These are phyloP conservation scores for Sporobolomyces pararoseus DNA, from an alignment of 768 basidiomycete genomes.

Conservation along the genomic window DNA sequence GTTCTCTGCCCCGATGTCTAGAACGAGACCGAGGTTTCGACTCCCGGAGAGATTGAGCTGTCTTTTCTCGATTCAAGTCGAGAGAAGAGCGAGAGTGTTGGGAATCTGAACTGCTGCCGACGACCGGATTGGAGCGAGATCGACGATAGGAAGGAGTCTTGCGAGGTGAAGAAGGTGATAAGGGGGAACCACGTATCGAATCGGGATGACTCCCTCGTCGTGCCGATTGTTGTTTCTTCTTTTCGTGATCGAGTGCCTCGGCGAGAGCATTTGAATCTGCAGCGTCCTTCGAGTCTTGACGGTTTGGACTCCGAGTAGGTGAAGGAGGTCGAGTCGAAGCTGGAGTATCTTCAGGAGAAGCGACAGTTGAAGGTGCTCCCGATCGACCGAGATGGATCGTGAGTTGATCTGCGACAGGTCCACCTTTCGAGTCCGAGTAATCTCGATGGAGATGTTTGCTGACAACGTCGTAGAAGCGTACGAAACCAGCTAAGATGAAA, in stretches of 20 bases:
- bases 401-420: slow-evolving; percentile 30
- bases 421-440: slow-evolving; percentile 33
- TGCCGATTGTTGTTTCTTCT: slow-evolving; percentile 4
- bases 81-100: slow-evolving; percentile 10
- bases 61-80: background rate
- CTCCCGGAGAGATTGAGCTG: background rate
- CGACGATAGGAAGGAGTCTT: background rate
- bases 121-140: background rate
- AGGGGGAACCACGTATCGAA: slow-evolving; percentile 6
- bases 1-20: slow-evolving; percentile 1
- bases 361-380: slow-evolving; percentile 8
- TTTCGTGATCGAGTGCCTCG: slow-evolving; percentile 18
- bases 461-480: slow-evolving; percentile 39
- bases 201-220: slow-evolving; percentile 12
- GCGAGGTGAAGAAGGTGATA: slow-evolving; percentile 4
- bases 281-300: background rate
- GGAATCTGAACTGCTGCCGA: background rate
- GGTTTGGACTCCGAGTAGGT: background rate
- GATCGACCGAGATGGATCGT: slow-evolving; percentile 35
- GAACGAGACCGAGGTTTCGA: slow-evolving; percentile 4
- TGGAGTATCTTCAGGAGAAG: slow-evolving; percentile 18
- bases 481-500: slow-evolving; percentile 39
- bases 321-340: slow-evolving; percentile 21
- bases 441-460: slow-evolving; percentile 42
- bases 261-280: slow-evolving; percentile 7